phyloP scores from a whole-genome alignment of 805 yeast genomes.

The Saturnispora bothae region DNA sequence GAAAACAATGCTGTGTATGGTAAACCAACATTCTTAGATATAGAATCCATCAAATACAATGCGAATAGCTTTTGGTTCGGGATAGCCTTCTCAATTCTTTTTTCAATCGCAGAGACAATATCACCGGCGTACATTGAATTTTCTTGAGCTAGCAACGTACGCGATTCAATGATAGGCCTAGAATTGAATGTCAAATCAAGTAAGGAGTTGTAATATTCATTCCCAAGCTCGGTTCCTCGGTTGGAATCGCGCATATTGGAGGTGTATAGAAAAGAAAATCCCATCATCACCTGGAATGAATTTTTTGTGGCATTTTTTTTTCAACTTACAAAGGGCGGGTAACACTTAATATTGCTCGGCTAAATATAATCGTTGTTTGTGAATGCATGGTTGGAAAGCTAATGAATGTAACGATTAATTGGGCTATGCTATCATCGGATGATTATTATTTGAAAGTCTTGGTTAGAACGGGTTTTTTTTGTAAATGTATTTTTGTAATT shows the following conservation, averaged over 20 bases:
- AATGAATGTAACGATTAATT: no score
- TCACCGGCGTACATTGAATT: conserved; percentile 67
- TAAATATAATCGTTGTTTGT: no score
- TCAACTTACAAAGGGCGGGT: no score
- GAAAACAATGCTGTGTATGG: conserved; percentile 82
- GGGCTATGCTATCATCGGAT: no score
- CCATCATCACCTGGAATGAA: no score
- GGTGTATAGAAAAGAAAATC: no score
- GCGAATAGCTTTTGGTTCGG: conserved; percentile 81
- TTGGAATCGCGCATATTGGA: conserved; percentile 1
- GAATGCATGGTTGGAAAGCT: no score
- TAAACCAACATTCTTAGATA: conserved; percentile 80
- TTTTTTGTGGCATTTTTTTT: no score
- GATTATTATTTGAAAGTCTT: no score
- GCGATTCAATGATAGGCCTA: conserved; percentile 74
- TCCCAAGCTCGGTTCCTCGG: conserved; percentile 25
- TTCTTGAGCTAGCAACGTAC: conserved; percentile 82
- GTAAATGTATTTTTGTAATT: no score
- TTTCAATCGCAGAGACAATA: conserved; percentile 65
- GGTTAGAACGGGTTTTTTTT: no score
- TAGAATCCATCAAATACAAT: conserved; percentile 79
- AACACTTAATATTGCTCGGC: no score
- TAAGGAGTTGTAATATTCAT: conserved; percentile 64
- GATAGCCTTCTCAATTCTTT: conserved; percentile 62
- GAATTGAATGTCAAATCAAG: conserved; percentile 79